Evolutionary conservation across 2,329 filamentous ascomycete species (phyloP), one percentile per base, ranked within the genome.

Genomic region (Botrytis fragariae): DNA sequence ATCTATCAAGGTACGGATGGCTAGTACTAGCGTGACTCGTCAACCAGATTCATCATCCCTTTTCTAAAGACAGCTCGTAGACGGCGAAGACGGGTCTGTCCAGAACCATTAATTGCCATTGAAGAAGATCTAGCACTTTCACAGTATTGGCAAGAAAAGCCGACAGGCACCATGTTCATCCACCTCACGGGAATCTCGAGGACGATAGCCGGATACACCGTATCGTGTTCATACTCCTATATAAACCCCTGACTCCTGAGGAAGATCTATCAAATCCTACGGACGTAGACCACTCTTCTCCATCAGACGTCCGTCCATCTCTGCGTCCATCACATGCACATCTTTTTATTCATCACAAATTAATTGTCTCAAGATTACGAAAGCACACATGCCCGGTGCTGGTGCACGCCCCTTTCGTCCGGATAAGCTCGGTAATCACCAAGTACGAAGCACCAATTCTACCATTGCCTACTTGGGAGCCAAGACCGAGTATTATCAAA

Each of bases 381-480:
- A 65, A 67, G 22, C 14, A 51, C 63, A 67, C 32, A 14, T 48
- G 20, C 44, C 29, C 62, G 37, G 9, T n/a, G 12, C 7, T 9
- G 20, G 18, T 20, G 48, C 64, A 68, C 65, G 65, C 37, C 35
- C 48, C 48, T 57, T 68, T 68, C 5, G 9, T 42, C n/a, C 65
- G 65, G 65, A 32, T 68, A 68, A 25, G 48, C 20, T 57, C 65
- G 65, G 65, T 25, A 68, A 68, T 68, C 16, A 54, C n/a, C 3
- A n/a, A n/a, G n/a, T n/a, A n/a, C n/a, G n/a, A 9, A 63, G 4
- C 7, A 54, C n/a, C 18, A 57, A 18, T 29, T 29, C 51, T 29
- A 16, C 12, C 51, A 57, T 68, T 22, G 35, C 25, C 35, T 39
- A 29, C 32, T n/a, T 39, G 9, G 14, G 25, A 22, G 35, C 45